phyloP scores from a whole-genome alignment of 2,329 filamentous ascomycete genomes.

The Dactylonectria macrodidyma region DNA sequence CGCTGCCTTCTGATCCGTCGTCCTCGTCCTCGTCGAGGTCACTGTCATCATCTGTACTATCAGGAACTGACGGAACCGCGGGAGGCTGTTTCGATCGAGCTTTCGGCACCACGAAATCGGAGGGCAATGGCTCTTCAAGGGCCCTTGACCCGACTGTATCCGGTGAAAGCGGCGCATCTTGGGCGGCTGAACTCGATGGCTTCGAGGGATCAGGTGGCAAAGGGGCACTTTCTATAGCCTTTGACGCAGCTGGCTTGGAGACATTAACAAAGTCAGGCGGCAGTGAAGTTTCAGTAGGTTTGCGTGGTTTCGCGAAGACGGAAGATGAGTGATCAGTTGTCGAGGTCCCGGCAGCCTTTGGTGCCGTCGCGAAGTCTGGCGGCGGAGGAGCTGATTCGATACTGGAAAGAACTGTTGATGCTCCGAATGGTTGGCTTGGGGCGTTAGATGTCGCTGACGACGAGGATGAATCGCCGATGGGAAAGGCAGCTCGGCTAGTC shows the following conservation, averaged over 20 bases:
- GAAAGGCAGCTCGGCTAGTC: slow-evolving; percentile 67
- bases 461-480: slow-evolving; percentile 66
- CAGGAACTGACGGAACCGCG: slow-evolving; percentile 55
- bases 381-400: slow-evolving; percentile 59
- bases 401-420: slow-evolving; percentile 47
- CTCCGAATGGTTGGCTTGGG: slow-evolving; percentile 49
- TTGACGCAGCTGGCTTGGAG: slow-evolving; percentile 40
- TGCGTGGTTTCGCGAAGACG: slow-evolving; percentile 50
- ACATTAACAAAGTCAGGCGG: slow-evolving; percentile 53
- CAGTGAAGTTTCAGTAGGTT: slow-evolving; percentile 44
- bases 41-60: slow-evolving; percentile 56
- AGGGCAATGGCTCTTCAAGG: slow-evolving; percentile 59
- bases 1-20: slow-evolving; percentile 70
- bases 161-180: slow-evolving; percentile 60
- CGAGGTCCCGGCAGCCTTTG: slow-evolving; percentile 35
- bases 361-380: slow-evolving; percentile 53
- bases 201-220: slow-evolving; percentile 52
- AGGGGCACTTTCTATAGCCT: slow-evolving; percentile 46
- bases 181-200: slow-evolving; percentile 29
- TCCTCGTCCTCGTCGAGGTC: slow-evolving; percentile 58
- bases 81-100: slow-evolving; percentile 50
- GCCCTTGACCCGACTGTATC: slow-evolving; percentile 53
- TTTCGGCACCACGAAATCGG: slow-evolving; percentile 54
- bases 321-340: slow-evolving; percentile 51
- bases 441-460: slow-evolving; percentile 63